Evolutionary conservation across 768 basidiomycete species (phyloP).

Genomic region (Dioszegia aurantiaca): DNA sequence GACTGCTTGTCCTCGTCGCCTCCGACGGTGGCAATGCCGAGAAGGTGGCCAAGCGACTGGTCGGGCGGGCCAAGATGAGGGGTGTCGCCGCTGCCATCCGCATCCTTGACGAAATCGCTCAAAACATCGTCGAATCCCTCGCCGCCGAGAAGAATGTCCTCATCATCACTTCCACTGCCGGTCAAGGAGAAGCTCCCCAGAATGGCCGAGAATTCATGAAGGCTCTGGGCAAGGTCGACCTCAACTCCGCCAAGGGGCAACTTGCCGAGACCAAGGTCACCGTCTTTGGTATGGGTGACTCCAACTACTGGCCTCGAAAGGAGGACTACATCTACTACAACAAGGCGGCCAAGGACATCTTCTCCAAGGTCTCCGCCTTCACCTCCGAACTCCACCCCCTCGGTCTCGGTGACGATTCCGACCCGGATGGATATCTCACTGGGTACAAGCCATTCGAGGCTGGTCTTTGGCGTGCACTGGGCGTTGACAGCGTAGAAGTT

Average conservation of each 20-base stretch:
- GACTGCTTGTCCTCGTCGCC: slow-evolving; percentile 83
- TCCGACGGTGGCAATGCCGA: slow-evolving; percentile 95
- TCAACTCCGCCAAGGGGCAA: slow-evolving; percentile 45
- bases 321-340: slow-evolving; percentile 99
- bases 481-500: slow-evolving; percentile 83
- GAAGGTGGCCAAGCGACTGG: slow-evolving; percentile 87
- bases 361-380: slow-evolving; percentile 70
- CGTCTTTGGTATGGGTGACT: slow-evolving; percentile 95
- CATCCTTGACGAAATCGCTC: slow-evolving; percentile 73
- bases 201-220: slow-evolving; percentile 90
- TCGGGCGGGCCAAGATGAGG: slow-evolving; percentile 74
- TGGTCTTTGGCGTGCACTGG: slow-evolving; percentile 84
- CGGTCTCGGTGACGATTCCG: slow-evolving; percentile 94
- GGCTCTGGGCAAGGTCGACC: slow-evolving; percentile 58
- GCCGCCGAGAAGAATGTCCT: slow-evolving; percentile 71
- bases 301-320: slow-evolving; percentile 96
- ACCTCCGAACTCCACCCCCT: slow-evolving; percentile 70
- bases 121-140: slow-evolving; percentile 62
- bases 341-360: slow-evolving; percentile 88
- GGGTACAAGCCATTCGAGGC: slow-evolving; percentile 98
- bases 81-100: slow-evolving; percentile 73
- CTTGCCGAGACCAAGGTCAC: slow-evolving; percentile 66
- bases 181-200: slow-evolving; percentile 96
- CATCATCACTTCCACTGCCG: slow-evolving; percentile 87
- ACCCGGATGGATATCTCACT: slow-evolving; percentile 90